These are phyloP conservation scores for Gynochthodes officinalis DNA, from an alignment of 257 asterid genomes.

Conservation along the genomic window DNA sequence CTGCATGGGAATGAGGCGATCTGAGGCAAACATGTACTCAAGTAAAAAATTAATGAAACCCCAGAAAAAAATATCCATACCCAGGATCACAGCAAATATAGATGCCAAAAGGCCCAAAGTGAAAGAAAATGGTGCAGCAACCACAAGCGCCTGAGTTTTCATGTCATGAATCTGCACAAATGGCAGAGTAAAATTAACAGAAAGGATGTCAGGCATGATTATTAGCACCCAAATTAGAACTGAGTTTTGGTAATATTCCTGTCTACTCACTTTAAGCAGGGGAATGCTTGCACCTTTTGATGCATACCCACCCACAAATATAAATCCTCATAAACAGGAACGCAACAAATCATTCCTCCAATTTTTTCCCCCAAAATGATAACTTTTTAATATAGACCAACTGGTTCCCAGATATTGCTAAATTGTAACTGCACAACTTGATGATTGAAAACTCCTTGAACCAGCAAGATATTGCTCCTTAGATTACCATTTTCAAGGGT, in stretches of 20 bases:
- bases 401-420: no score
- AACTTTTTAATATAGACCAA: no score
- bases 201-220: not conserved
- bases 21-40: conserved; percentile 7
- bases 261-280: not conserved
- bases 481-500: not conserved
- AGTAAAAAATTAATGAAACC: conserved; percentile 2
- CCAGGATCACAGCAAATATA: conserved; percentile 58
- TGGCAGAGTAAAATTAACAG: not conserved
- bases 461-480: not conserved
- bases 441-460: not conserved
- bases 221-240: not conserved
- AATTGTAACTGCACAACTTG: no score
- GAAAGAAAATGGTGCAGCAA: conserved; percentile 82
- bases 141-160: conserved; percentile 58
- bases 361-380: no score
- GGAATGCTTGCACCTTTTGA: not conserved
- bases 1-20: conserved; percentile 44
- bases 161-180: conserved; percentile 52
- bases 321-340: not conserved
- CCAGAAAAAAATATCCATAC: conserved; percentile 29
- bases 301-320: no score
- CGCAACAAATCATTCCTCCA: not conserved
- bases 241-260: not conserved
- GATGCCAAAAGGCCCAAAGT: conserved; percentile 72